Base-by-base conservation (phyloP, 2,329 filamentous ascomycete genomes). In the Neodidymelliopsis sp. region DNA sequence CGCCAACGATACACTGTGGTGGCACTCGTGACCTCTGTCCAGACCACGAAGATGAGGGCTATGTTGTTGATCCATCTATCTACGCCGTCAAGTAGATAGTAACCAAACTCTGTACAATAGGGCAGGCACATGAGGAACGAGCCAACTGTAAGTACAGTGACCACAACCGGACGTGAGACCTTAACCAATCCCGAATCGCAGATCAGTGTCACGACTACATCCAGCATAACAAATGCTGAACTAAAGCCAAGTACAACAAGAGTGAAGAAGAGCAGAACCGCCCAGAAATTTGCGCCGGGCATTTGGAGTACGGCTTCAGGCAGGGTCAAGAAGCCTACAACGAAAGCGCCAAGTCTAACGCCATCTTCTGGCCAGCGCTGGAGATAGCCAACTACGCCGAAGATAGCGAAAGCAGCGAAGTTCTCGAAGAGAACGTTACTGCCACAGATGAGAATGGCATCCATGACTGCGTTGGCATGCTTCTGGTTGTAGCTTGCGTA, bases 161-260 rank as follows among this genome's bases (percentile, higher is more conserved):
- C 81, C 7, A 84, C 76, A 25, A 73, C 57, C 1, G 75, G 76
- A 13, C 79, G 74, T 2, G 77, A 78, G 11, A 70, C 61, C 56
- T 78, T 77, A 35, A 77, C 53, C 40, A 68, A 30, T n/a, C 80
- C 79, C 0, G 78, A 74, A 49, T 84, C 82, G 66, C 81, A 77
- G 27, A 80, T 68, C 31, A 84, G 60, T 0, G 82, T 84, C 6
- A 80, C 79, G 4, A 80, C 74, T 4, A 79, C 81, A 56, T 84
- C 82, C 5, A 84, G 67, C 80, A 84, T 83, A 36, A 81, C 81
- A 49, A 84, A 84, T 1, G 82, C 80, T 0, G 81, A 84, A 49
- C 78, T 81, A 59, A 82, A 83, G 0, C 82, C 82, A 0, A 84
- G 75, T 0, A 84, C 78, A 49, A 84, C 77, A 6, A 84, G 73